Base-by-base conservation (phyloP, 2,329 filamentous ascomycete genomes). In the Nakataea oryzae region DNA sequence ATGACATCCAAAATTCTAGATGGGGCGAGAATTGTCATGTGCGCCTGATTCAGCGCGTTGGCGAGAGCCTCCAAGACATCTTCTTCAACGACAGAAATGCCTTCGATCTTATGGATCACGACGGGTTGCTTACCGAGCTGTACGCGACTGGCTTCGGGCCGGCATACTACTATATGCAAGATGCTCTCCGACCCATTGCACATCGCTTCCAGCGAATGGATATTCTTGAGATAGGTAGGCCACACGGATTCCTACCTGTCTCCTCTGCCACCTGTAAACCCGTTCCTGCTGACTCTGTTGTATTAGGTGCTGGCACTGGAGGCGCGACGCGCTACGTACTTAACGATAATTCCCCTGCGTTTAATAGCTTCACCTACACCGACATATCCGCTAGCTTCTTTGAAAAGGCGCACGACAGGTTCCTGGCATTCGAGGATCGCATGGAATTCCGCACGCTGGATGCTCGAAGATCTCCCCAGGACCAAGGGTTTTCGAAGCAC, bases 371-470 rank as follows among this genome's bases (percentile, higher is more conserved):
- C 61, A 71, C 66, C 59, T 61, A 26, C 66, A 79, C 78, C 0
- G 76, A 79, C 60, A 71, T 77, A 11, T 74, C 73, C 0, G 59
- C 71, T 7, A 70, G 68, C 21, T 75, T 75, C 66, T 76, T 79
- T 56, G 70, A 73, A 21, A 63, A 69, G 2, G 75, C 74, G 1
- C 62, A 68, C 57, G 65, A 70, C 24, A 68, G 65, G 30, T 73
- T 77, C 59, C 62, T 65, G 5, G 59, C 63, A 3, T 68, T 70
- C 58, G 64, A 64, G 3, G 58, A 67, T 4, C 67, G 67, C 13
- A 71, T 78, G 66, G 63, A 66, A 11, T 68, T 68, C 50, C 65
- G 67, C 28, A 66, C 67, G 0, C 63, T 68, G 3, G 70, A 77
- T 57, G 67, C 74, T 9, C 67, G 71, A 13, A 63, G 68, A 13